These are phyloP conservation scores for Dendrobium huoshanense DNA, from an alignment of 106 monocot species.

Conservation along the genomic window DNA sequence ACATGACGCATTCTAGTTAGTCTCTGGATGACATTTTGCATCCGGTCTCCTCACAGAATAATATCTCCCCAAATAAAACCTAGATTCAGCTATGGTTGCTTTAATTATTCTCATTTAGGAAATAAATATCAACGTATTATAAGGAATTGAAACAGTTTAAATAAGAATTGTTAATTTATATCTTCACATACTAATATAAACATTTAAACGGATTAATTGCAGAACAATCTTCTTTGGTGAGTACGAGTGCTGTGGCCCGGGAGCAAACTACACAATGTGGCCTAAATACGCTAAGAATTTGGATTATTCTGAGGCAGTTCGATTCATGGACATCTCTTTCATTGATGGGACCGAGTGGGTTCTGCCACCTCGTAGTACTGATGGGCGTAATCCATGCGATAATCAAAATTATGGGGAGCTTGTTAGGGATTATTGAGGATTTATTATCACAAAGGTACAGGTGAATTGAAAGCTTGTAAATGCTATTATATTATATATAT, in stretches of 20 bases:
- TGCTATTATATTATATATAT: too few relatives aligned
- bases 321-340: conserved; percentile 42
- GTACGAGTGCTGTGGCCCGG: conserved; percentile 34
- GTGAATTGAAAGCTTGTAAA: too few relatives aligned
- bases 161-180: too few relatives aligned
- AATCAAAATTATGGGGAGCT: background rate
- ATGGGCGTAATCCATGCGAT: background rate
- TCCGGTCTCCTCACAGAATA: too few relatives aligned
- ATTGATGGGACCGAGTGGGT: conserved; percentile 40
- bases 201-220: background rate
- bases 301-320: conserved; percentile 26
- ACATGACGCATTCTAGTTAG: too few relatives aligned
- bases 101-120: background rate
- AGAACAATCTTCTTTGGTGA: conserved; percentile 42
- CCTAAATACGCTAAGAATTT: conserved; percentile 24
- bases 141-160: too few relatives aligned
- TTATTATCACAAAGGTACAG: too few relatives aligned
- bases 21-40: too few relatives aligned
- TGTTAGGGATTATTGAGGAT: background rate
- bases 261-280: conserved; percentile 27
- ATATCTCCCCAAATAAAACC: too few relatives aligned
- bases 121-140: too few relatives aligned
- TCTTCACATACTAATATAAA: background rate
- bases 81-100: background rate
- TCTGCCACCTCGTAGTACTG: conserved; percentile 5